phyloP scores from a whole-genome alignment of 164 flowering plant species.

The Brasenia schreberi region DNA sequence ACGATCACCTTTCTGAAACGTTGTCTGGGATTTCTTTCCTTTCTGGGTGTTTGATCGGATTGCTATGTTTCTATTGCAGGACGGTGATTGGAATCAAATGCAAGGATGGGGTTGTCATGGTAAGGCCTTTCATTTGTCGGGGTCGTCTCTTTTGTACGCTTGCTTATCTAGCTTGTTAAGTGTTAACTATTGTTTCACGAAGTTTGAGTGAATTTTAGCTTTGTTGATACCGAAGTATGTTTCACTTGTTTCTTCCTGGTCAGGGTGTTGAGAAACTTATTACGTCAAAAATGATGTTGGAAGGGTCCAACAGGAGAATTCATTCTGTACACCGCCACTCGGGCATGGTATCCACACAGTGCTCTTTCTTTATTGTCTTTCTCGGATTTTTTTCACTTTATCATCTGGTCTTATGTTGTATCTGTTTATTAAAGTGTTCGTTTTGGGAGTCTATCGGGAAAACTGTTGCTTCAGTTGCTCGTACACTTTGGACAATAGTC shows the following conservation, averaged over 20 bases:
- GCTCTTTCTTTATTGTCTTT: background rate
- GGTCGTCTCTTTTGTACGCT: background rate
- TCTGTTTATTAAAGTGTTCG: too few species aligned
- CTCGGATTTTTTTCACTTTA: too few species aligned
- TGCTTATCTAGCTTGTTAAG: too few species aligned
- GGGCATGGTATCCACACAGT: constrained; percentile 55
- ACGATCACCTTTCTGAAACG: background rate
- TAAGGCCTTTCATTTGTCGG: constrained; percentile 5
- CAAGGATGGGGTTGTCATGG: constrained; percentile 83
- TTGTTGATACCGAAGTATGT: background rate
- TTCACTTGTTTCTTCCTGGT: background rate
- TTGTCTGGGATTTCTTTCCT: background rate
- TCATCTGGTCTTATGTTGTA: too few species aligned
- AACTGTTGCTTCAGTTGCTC: too few species aligned
- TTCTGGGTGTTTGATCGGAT: background rate
- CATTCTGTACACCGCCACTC: constrained; percentile 95
- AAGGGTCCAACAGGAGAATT: constrained; percentile 86
- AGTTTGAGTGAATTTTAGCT: too few species aligned
- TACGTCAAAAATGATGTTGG: constrained; percentile 93
- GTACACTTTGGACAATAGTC: too few species aligned
- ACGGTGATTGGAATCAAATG: constrained; percentile 84
- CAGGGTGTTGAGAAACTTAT: constrained; percentile 96
- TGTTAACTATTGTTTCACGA: too few species aligned
- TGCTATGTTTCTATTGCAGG: constrained; percentile 19
- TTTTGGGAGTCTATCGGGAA: too few species aligned